phyloP scores from a whole-genome alignment of 2,329 filamentous ascomycete species.

The Biscogniauxia sp. region DNA sequence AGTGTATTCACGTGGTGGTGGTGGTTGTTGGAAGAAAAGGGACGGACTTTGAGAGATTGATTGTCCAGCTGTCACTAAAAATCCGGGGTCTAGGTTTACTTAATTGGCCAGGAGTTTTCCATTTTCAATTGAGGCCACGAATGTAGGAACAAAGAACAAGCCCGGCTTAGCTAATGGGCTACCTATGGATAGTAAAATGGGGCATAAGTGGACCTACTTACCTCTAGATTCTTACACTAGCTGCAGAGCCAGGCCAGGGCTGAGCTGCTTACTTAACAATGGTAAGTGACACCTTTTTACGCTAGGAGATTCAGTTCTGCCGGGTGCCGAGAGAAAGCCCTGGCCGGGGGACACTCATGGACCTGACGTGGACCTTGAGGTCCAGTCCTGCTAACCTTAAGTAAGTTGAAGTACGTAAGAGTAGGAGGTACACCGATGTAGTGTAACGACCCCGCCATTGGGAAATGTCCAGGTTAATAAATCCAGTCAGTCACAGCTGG shows the following conservation, averaged over 20 bases:
- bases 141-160: constrained; percentile 14
- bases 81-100: constrained; percentile 31
- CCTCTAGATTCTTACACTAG: too few species aligned
- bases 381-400: too few species aligned
- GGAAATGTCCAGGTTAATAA: too few species aligned
- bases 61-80: constrained; percentile 31
- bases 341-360: too few species aligned
- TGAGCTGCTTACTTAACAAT: neutral
- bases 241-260: neutral
- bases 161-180: neutral
- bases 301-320: constrained; percentile 19
- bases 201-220: too few species aligned
- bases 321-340: constrained; percentile 9
- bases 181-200: too few species aligned
- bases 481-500: too few species aligned
- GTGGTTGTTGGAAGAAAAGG: neutral
- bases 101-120: constrained; percentile 8
- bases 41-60: constrained; percentile 18
- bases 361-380: too few species aligned
- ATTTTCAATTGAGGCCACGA: constrained; percentile 38
- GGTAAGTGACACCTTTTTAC: too few species aligned
- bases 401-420: too few species aligned
- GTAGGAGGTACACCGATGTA: too few species aligned
- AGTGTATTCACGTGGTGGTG: constrained; percentile 14
- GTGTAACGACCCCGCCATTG: too few species aligned